A percentile compares a stretch with the other conserved stretches of the same genome.
These are phyloP conservation scores for Candida maltosa DNA, from an alignment of 805 yeast species.

Conservation along the genomic window DNA sequence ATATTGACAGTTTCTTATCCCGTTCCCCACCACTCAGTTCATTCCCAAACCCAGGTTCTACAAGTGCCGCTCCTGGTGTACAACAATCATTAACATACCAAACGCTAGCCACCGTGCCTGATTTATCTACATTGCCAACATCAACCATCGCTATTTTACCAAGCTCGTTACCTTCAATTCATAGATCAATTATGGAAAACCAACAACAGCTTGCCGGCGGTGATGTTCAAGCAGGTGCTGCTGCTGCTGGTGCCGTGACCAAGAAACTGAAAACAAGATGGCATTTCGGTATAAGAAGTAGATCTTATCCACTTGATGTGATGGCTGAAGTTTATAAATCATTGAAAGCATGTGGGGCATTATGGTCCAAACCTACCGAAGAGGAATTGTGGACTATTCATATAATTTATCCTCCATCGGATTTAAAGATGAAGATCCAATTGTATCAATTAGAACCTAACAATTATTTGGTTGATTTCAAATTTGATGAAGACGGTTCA, in stretches of 20 bases:
- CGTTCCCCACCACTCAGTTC: slow-evolving; percentile 57
- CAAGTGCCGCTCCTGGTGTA: slow-evolving; percentile 39
- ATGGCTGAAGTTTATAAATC: slow-evolving; percentile 98
- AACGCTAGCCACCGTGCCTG: slow-evolving; percentile 45
- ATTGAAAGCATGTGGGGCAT: slow-evolving; percentile 88
- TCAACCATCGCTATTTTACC: slow-evolving; percentile 92
- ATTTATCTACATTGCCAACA: slow-evolving; percentile 52
- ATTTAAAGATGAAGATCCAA: slow-evolving; percentile 96
- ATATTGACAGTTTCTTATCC: slow-evolving; percentile 56
- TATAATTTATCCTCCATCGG: slow-evolving; percentile 86
- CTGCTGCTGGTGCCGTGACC: slow-evolving; percentile 20
- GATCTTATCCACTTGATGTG: slow-evolving; percentile 95
- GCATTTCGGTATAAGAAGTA: slow-evolving; percentile 97
- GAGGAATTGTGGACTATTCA: slow-evolving; percentile 95
- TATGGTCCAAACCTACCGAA: slow-evolving; percentile 93
- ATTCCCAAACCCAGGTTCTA: slow-evolving; percentile 13
- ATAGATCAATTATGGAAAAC: slow-evolving; percentile 86
- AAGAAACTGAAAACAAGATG: slow-evolving; percentile 93
- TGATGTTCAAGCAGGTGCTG: slow-evolving; percentile 13
- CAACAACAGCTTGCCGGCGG: slow-evolving; percentile 14
- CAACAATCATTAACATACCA: slow-evolving; percentile 46
- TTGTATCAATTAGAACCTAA: slow-evolving; percentile 93
- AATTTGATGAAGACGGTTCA: slow-evolving; percentile 90
- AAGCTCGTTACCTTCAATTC: slow-evolving; percentile 90
- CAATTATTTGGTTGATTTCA: slow-evolving; percentile 93